Percentiles rank a stretch among this genome's conserved stretches.
Evolutionary conservation across 2,329 filamentous ascomycete species (phyloP).

Genomic region (Sclerotinia sclerotiorum): DNA sequence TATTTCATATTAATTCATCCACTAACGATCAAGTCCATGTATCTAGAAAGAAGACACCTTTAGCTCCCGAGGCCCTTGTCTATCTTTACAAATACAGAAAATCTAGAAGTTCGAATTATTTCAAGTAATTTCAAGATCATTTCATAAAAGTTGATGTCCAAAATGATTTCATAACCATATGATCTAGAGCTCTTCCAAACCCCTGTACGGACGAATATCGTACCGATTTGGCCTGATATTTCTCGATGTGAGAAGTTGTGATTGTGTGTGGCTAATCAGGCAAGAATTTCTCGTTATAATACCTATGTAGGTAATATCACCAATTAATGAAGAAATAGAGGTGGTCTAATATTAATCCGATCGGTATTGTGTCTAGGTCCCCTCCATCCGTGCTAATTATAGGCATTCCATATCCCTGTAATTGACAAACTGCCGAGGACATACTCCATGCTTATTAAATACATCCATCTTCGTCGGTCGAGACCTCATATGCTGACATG

Average conservation of each 20-base stretch:
- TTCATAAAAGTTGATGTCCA: neutral
- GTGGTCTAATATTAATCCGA: too few species aligned
- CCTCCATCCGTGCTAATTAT: neutral
- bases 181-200: too few species aligned
- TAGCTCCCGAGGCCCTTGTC: too few species aligned
- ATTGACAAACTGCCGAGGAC: neutral
- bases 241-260: too few species aligned
- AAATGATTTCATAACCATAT: too few species aligned
- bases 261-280: too few species aligned
- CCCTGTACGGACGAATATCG: too few species aligned
- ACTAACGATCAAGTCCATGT: neutral
- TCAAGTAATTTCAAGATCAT: neutral
- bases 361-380: too few species aligned
- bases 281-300: too few species aligned
- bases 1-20: neutral
- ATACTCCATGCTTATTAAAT: neutral
- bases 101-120: neutral
- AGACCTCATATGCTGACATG: slow-evolving; percentile 10
- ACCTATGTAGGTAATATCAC: too few species aligned
- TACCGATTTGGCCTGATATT: too few species aligned
- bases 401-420: neutral
- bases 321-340: too few species aligned
- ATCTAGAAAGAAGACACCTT: neutral
- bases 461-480: neutral
- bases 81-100: neutral